phyloP scores from a whole-genome alignment of 2,329 filamentous ascomycete species.

The Penicillium freii region DNA sequence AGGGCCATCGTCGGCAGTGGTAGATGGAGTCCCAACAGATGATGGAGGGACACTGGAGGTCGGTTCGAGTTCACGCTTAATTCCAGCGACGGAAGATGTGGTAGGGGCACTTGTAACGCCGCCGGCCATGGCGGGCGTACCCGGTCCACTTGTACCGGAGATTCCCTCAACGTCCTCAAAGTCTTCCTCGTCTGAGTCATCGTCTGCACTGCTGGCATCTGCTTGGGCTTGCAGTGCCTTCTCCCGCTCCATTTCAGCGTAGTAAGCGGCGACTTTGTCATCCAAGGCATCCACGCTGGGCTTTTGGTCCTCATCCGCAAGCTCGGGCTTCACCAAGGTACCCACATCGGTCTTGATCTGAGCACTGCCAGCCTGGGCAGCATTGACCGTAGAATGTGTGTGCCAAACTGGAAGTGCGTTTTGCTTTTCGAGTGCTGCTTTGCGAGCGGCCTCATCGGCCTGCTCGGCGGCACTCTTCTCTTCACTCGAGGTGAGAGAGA shows the following conservation, averaged over 20 bases:
- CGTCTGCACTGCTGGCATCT: slow-evolving; percentile 43
- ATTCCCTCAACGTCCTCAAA: slow-evolving; percentile 47
- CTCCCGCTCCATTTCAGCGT: slow-evolving; percentile 47
- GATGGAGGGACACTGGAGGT: slow-evolving; percentile 42
- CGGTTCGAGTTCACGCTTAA: slow-evolving; percentile 42
- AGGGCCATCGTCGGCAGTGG: slow-evolving; percentile 40
- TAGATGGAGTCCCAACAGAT: slow-evolving; percentile 37
- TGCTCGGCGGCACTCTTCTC: slow-evolving; percentile 52
- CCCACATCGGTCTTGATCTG: slow-evolving; percentile 34
- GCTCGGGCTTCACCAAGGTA: slow-evolving; percentile 37
- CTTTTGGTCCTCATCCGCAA: slow-evolving; percentile 45
- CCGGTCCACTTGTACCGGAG: slow-evolving; percentile 37
- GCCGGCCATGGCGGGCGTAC: slow-evolving; percentile 31
- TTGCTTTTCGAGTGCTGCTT: slow-evolving; percentile 50
- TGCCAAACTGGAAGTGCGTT: slow-evolving; percentile 55
- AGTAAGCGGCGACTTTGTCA: slow-evolving; percentile 49
- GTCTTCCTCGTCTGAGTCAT: slow-evolving; percentile 44
- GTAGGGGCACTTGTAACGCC: slow-evolving; percentile 31
- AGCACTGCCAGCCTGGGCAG: slow-evolving; percentile 23
- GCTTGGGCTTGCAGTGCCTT: slow-evolving; percentile 43
- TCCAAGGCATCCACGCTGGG: slow-evolving; percentile 44
- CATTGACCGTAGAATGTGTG: slow-evolving; percentile 50
- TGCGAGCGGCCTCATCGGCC: slow-evolving; percentile 48
- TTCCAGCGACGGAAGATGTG: slow-evolving; percentile 23
- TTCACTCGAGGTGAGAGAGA: slow-evolving; percentile 49